Conservation (phyloP, 2,329 filamentous ascomycete species). For the Clarireedia monteithiana region DNA sequence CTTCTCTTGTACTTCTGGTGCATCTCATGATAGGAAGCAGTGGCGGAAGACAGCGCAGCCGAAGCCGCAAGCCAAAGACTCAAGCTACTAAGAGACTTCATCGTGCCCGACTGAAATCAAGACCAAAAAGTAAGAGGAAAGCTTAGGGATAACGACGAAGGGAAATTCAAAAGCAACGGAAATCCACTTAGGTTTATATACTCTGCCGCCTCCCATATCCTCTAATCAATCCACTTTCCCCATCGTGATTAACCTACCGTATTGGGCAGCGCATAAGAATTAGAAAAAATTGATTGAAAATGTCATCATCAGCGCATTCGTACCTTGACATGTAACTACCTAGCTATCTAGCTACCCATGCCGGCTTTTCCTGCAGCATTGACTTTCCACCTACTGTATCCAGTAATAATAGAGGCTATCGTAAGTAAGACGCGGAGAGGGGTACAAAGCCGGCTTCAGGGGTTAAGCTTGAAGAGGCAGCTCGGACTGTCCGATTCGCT, state of each 20-base stretch:
- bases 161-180: no score
- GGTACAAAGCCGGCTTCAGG: neutral
- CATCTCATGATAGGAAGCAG: neutral
- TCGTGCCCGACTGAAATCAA: neutral
- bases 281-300: no score
- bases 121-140: neutral
- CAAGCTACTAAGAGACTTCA: slow-evolving; percentile 1
- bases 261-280: no score
- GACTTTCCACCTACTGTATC: neutral
- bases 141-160: neutral
- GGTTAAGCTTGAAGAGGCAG: slow-evolving; percentile 5
- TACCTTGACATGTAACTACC: neutral
- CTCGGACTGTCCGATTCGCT: neutral
- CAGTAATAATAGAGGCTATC: neutral
- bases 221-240: no score
- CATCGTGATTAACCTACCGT: no score
- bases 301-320: no score
- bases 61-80: slow-evolving; percentile 3
- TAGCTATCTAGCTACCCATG: neutral
- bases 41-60: neutral
- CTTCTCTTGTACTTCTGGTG: slow-evolving; percentile 7
- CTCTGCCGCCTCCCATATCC: no score
- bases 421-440: neutral
- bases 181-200: neutral
- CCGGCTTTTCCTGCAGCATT: neutral